These are phyloP conservation scores for Globisporangium abappressorium DNA, from an alignment of 352 stramenopile species.

Conservation along the genomic window DNA sequence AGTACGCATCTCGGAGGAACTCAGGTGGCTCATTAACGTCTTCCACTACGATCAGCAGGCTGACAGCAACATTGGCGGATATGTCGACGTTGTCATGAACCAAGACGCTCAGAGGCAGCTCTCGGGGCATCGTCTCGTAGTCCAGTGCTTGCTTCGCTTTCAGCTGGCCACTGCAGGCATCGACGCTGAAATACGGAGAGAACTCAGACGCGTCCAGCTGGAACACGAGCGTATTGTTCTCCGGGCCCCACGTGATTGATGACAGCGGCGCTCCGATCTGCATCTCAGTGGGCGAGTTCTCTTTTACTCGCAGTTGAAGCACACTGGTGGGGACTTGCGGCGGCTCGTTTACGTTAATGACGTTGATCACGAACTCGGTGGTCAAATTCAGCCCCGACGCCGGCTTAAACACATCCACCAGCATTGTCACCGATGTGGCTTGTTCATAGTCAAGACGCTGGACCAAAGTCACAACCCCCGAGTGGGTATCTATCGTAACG, in stretches of 20 bases:
- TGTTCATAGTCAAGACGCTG: constrained; percentile 8
- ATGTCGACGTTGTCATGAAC: constrained; percentile 11
- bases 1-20: constrained; percentile 2
- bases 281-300: constrained; percentile 1
- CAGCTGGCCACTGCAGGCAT: constrained; percentile 50
- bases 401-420: constrained; percentile 9
- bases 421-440: background rate
- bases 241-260: constrained; percentile 44
- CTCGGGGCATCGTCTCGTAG: constrained; percentile 27
- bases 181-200: constrained; percentile 41
- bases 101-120: constrained; percentile 3
- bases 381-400: background rate
- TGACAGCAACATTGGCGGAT: background rate
- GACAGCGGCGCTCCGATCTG: constrained; percentile 29
- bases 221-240: constrained; percentile 49
- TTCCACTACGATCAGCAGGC: constrained; percentile 1
- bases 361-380: constrained; percentile 9
- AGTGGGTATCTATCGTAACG: background rate
- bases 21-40: constrained; percentile 8
- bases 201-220: constrained; percentile 38
- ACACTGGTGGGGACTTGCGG: constrained; percentile 12
- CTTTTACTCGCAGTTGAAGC: constrained; percentile 3
- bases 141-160: constrained; percentile 31
- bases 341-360: constrained; percentile 27
- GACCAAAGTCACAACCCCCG: constrained; percentile 10